Base-by-base conservation (phyloP, 768 basidiomycete species). In the Boletus edulis region DNA sequence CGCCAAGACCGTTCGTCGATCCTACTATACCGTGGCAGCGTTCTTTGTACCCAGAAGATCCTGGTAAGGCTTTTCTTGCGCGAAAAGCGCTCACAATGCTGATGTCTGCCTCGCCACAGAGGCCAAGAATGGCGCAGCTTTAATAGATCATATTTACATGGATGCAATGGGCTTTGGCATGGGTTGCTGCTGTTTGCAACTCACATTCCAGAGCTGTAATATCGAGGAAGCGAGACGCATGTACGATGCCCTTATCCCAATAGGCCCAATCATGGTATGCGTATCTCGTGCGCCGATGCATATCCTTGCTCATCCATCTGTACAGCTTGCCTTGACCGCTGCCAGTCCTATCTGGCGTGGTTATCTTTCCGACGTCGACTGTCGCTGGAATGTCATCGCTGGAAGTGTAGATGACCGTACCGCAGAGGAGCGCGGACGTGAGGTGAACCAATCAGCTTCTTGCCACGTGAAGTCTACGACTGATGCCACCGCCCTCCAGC, bases 91-190 rank as follows among this genome's bases (percentile, higher is more conserved):
- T 60, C 49, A 48, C 27, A 52, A 37, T 41, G 12, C 49, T 66
- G 39, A 52, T 17, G 31, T 22, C n/a, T 49, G 15, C 27, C 1
- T 46, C 43, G 44, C 18, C 22, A 3, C 48, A 91, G 94, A 97
- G 78, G 94, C 94, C 1, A 91, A 86, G 73, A 80, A 85, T 58
- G 94, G 95, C 3, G 93, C 94, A 5, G 94, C 95, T 15, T 78
- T 92, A 35, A 76, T 78, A 32, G 86, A 96, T 68, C 95, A 98
- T 71, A 91, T 99, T 59, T 98, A 98, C 69, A 82, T 98, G 78
- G 97, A 99, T 70, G 95, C 97, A 10, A 98, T 98, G 97, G 96
- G 95, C 29, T 99, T 99, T 70, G 97, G 97, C 45, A 99, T 98
- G 97, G 97, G 97, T 7, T 98, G 96, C 62, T 96, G 93, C 65